Conservation (phyloP, 345 rosid genomes). For the Schrenkiella parvula region DNA sequence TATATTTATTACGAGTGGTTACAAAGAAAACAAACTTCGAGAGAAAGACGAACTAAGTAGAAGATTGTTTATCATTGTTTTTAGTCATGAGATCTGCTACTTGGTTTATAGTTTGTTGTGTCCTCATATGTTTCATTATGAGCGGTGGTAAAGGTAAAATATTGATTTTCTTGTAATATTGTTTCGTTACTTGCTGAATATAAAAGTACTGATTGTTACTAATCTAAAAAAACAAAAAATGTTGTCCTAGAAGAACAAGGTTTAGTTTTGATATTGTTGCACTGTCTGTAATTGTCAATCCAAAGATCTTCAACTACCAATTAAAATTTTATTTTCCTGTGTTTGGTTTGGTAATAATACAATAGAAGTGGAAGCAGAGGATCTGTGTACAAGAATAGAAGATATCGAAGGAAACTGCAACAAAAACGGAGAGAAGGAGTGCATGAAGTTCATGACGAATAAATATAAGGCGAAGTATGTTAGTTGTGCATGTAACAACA, state of each 20-base stretch:
- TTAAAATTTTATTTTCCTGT: not conserved
- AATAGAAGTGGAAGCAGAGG: not conserved
- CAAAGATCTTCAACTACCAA: not conserved
- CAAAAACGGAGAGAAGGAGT: not conserved
- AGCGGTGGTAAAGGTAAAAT: not conserved
- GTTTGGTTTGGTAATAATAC: not conserved
- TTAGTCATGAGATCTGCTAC: conserved; percentile 7
- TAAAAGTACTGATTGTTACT: not conserved
- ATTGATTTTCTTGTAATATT: not conserved
- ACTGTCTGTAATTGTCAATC: not conserved
- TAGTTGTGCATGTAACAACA: conserved; percentile 8
- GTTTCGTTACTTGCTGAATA: not conserved
- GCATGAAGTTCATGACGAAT: not conserved
- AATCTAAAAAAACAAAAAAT: not conserved
- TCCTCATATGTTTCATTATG: not conserved
- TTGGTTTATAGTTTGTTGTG: not conserved
- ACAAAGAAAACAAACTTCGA: not conserved
- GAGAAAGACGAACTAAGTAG: not conserved
- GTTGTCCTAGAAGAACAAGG: not conserved
- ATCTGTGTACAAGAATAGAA: conserved; percentile 1
- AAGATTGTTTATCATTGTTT: not conserved
- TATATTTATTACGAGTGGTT: not conserved
- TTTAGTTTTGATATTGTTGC: not conserved
- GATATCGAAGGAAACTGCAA: conserved; percentile 8
- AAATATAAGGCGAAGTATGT: not conserved